Evolutionary conservation across 2,329 filamentous ascomycete genomes (phyloP).

Genomic region (Didymella lethalis): DNA sequence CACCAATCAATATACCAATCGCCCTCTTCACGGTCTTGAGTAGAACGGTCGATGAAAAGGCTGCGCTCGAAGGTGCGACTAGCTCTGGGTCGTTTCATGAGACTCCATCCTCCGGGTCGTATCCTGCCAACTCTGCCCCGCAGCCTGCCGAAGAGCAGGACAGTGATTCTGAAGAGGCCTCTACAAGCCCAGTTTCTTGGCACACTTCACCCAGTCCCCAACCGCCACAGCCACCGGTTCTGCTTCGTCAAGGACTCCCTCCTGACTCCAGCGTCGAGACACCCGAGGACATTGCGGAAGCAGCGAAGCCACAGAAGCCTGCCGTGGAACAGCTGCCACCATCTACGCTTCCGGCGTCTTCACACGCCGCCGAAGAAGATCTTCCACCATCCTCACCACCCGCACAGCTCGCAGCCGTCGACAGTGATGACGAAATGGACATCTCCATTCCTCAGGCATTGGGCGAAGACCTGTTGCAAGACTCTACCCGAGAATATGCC

Average conservation of each 20-base stretch:
- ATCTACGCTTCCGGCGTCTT: slow-evolving; percentile 16
- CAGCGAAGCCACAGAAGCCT: not conserved
- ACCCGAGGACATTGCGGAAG: not conserved
- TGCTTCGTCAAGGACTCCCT: slow-evolving; percentile 28
- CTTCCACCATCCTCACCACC: slow-evolving; percentile 33
- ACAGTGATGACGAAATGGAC: slow-evolving; percentile 42
- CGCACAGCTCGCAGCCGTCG: slow-evolving; percentile 2
- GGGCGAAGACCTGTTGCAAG: slow-evolving; percentile 30
- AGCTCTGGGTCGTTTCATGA: slow-evolving; percentile 23
- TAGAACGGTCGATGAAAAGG: slow-evolving; percentile 30
- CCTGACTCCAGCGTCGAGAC: slow-evolving; percentile 42
- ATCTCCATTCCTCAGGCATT: slow-evolving; percentile 39
- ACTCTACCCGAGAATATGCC: not conserved
- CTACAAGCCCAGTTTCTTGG: slow-evolving; percentile 34
- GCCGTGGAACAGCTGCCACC: not conserved
- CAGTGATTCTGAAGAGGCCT: slow-evolving; percentile 12
- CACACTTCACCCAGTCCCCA: slow-evolving; percentile 25
- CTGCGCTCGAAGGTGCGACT: slow-evolving; percentile 18
- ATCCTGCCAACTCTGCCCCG: slow-evolving; percentile 10
- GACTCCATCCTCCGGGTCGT: slow-evolving; percentile 26
- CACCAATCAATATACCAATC: slow-evolving; percentile 51
- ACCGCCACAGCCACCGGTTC: slow-evolving; percentile 25
- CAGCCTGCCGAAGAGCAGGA: slow-evolving; percentile 10
- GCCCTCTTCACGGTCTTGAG: slow-evolving; percentile 37
- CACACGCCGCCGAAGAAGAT: slow-evolving; percentile 20